Evolutionary conservation across 2,329 filamentous ascomycete genomes (phyloP), one percentile per base, ranked within the genome.

Genomic region (Diaporthe australafricana): DNA sequence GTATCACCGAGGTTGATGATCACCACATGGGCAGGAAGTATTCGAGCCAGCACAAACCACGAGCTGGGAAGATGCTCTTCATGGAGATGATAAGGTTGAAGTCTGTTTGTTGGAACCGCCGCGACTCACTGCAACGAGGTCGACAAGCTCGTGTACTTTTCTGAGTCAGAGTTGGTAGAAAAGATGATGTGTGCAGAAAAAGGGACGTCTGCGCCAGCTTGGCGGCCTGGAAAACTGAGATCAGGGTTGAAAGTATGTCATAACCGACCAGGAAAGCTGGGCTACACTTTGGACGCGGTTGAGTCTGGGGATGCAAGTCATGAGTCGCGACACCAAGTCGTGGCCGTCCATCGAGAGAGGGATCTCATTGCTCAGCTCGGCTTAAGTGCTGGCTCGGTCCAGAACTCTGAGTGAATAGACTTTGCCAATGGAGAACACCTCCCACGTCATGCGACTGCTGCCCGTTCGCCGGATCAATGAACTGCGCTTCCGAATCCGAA

Each of bases 321-420:
- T 63, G 60, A 63, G 16, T 63, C 60, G 60, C 60, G 42, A 42
- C 27, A 30, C 27, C 60, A 35, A 22, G 40, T 63, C 27, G 32
- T 63, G 60, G 27, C 42, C 60, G 42, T 22, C 17, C 40, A 3
- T 22, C 2, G 42, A 30, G n/a, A 35, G 42, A 3, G 47, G 5
- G 9, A 35, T 17, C 14, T 48, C 27, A 11, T 48, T 30, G 42
- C 42, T 48, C 20, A 25, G 20, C n/a, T 27, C 47, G 2, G 20
- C n/a, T 63, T 5, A n/a, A n/a, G n/a, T n/a, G n/a, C n/a, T n/a
- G 30, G 42, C 11, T 11, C n/a, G 42, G 27, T 17, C 25, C 42
- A 48, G 60, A 63, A 48, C 27, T 48, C 60, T 63, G 42, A 20
- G 42, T 63, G 60, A 63, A 63, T 63, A 63, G 30, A 63, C 42